Base-by-base conservation (phyloP, 164 flowering plant species). In the Santalum album region DNA sequence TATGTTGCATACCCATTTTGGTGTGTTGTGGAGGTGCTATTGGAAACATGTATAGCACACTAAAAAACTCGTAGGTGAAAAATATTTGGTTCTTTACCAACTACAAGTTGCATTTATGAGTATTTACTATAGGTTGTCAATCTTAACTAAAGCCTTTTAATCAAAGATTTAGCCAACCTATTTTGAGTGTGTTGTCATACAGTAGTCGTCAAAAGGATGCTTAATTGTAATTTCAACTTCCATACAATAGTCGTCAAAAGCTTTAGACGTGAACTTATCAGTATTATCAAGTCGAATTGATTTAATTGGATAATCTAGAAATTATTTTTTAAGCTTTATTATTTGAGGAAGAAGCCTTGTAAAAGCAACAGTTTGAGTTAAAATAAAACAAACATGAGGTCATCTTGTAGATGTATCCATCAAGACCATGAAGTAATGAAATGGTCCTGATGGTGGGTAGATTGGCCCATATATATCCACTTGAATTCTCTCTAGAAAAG, bases 211-310 rank as follows among this genome's bases (percentile, higher is more conserved):
- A n/a, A 50, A 49, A 7, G n/a, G 57, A 58, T 50, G 48, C 38
- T 58, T 38, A 18, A 58, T 11, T 3, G 0, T 17, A 20, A 58
- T 58, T 21, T 51, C 57, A 35, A 51, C 43, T 3, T 56, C 26
- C 56, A 51, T 59, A 20, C 63, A 59, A 25, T 51, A 59, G 43
- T 51, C 51, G 43, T 59, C 18, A 39, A 59, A 60, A 15, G 51
- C 14, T 40, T 52, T 26, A 18, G 43, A 42, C 34, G 24, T 1
- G 35, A 17, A 25, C 19, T 51, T 34, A 22, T 34, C 2, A 23
- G 54, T 34, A 25, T 51, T 39, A 51, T 59, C 49, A 7, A 59
- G 24, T 0, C 20, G 15, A 17, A 59, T 59, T 51, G 25, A 39
- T 34, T 59, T 39, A 0, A 43, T 60, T 39, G 57, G 15, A 42